Evolutionary conservation across 352 stramenopile genomes (phyloP).

Genomic region (Globisporangium spinosum): DNA sequence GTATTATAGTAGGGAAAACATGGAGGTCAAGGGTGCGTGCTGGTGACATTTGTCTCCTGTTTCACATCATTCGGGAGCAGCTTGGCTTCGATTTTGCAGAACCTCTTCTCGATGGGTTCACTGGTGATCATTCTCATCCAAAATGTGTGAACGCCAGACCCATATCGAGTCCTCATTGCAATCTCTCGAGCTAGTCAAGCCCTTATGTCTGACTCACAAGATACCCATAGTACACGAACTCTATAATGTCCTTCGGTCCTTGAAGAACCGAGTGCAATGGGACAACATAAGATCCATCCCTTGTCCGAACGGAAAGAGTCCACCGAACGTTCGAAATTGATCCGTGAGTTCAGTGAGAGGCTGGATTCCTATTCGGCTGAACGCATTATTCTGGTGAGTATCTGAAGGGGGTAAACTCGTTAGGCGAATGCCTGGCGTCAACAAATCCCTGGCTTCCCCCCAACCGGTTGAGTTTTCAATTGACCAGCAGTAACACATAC

Average conservation of each 20-base stretch:
- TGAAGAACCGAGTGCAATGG: not conserved
- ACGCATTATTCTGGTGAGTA: too few species aligned
- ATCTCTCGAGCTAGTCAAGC: not conserved
- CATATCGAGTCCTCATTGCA: not conserved
- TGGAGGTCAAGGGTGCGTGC: not conserved
- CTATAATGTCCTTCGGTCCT: not conserved
- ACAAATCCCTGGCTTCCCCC: not conserved
- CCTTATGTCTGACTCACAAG: not conserved
- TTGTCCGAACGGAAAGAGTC: not conserved
- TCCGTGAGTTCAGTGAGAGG: not conserved
- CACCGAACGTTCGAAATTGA: not conserved
- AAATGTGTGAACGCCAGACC: not conserved
- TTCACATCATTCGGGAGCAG: not conserved
- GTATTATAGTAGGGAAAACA: too few species aligned
- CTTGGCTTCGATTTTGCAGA: not conserved
- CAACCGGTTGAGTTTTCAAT: too few species aligned
- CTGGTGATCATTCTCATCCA: not conserved
- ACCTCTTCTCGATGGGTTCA: not conserved
- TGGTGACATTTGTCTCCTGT: not conserved
- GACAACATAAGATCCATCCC: not conserved
- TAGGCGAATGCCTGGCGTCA: not conserved
- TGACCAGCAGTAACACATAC: too few species aligned
- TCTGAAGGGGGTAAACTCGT: not conserved
- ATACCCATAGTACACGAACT: not conserved
- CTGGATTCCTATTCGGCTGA: not conserved